These are phyloP conservation scores for Cordyceps tenuipes DNA, from an alignment of 2,329 filamentous ascomycete species.

Conservation along the genomic window DNA sequence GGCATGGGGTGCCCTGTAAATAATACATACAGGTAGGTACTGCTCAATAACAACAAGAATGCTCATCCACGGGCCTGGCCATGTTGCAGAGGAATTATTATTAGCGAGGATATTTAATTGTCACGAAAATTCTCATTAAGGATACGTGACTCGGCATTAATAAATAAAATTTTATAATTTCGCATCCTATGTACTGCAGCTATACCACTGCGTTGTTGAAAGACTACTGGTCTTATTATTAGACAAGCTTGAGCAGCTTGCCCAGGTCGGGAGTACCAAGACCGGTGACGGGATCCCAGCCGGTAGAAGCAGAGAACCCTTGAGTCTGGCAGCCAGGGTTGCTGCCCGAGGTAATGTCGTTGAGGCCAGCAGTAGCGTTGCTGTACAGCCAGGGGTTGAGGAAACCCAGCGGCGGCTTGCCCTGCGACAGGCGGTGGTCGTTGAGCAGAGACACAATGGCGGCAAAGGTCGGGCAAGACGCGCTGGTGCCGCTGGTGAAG, in stretches of 20 bases:
- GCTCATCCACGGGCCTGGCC: neutral
- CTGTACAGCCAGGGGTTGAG: slow-evolving; percentile 35
- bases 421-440: slow-evolving; percentile 29
- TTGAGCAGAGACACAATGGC: slow-evolving; percentile 35
- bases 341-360: slow-evolving; percentile 16
- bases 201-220: no score
- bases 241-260: slow-evolving; percentile 2
- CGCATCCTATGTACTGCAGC: no score
- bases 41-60: no score
- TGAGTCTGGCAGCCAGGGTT: slow-evolving; percentile 14
- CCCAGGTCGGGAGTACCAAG: slow-evolving; percentile 3
- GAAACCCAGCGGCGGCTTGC: slow-evolving; percentile 32
- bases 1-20: neutral
- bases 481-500: slow-evolving; percentile 19
- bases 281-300: slow-evolving; percentile 29
- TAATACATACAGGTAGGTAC: neutral
- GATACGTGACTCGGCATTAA: no score
- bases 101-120: no score
- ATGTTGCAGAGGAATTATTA: neutral
- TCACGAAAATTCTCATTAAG: no score
- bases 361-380: slow-evolving; percentile 14
- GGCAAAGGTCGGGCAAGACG: slow-evolving; percentile 32
- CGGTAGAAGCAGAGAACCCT: slow-evolving; percentile 7
- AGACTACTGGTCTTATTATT: no score
- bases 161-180: no score